phyloP scores from a whole-genome alignment of 75 land plant species.

The Pinus albicaulis region DNA sequence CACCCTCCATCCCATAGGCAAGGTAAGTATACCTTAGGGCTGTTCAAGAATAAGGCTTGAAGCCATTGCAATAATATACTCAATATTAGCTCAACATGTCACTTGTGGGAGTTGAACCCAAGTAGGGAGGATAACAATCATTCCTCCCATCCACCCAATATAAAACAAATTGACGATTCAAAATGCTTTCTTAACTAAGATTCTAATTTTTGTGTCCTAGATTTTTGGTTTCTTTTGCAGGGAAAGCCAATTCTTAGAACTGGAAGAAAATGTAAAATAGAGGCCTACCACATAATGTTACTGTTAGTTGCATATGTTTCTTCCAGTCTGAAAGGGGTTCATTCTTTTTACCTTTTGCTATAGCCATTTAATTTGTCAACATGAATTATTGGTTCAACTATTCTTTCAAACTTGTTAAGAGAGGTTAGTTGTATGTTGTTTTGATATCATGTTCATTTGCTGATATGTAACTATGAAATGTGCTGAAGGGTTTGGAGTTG shows the following conservation, averaged over 20 bases:
- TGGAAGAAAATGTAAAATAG: neutral
- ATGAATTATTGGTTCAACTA: neutral
- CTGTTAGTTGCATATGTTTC: neutral
- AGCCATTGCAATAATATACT: too few species aligned
- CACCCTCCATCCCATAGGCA: too few species aligned
- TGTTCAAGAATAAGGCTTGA: too few species aligned
- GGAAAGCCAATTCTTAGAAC: neutral
- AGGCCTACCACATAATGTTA: neutral
- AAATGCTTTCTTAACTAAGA: neutral
- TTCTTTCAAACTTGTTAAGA: neutral
- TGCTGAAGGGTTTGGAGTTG: constrained; percentile 84
- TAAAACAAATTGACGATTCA: too few species aligned
- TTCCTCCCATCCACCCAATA: too few species aligned
- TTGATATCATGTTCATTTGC: neutral
- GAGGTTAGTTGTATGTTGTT: neutral
- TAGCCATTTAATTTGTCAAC: neutral
- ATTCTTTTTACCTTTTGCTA: neutral
- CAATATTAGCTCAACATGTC: too few species aligned
- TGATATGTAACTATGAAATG: neutral
- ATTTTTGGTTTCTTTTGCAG: neutral
- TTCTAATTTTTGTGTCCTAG: neutral
- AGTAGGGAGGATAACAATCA: too few species aligned
- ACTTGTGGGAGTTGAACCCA: too few species aligned
- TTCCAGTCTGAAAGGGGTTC: neutral
- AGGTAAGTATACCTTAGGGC: too few species aligned